Evolutionary conservation across 805 yeast genomes (phyloP).

Genomic region (Clavispora asparagi): DNA sequence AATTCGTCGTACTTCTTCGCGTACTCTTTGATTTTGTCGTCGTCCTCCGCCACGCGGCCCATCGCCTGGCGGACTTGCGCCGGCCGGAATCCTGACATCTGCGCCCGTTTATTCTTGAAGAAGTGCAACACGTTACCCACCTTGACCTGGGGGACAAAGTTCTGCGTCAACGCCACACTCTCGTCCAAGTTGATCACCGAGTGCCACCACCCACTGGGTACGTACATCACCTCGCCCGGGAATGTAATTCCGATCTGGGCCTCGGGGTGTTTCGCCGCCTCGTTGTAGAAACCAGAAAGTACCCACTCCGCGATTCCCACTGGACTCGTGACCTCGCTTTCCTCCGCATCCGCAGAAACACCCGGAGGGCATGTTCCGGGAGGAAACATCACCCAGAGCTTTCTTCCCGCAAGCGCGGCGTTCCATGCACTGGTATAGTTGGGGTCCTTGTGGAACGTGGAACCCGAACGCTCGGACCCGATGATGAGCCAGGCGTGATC

Average conservation of each 20-base stretch:
- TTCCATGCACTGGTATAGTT: slow-evolving; percentile 92
- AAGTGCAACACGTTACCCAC: slow-evolving; percentile 61
- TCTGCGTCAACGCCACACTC: slow-evolving; percentile 83
- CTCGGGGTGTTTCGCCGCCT: slow-evolving; percentile 50
- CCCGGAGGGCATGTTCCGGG: slow-evolving; percentile 80
- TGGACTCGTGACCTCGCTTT: slow-evolving; percentile 87
- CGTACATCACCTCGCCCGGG: slow-evolving; percentile 81
- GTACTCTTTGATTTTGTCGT: slow-evolving; percentile 21
- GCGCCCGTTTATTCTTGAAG: slow-evolving; percentile 60
- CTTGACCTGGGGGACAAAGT: slow-evolving; percentile 70
- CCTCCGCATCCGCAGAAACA: slow-evolving; percentile 67
- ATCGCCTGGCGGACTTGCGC: slow-evolving; percentile 40
- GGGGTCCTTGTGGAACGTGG: slow-evolving; percentile 92
- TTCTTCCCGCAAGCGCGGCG: slow-evolving; percentile 65
- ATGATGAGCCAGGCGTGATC: slow-evolving; percentile 90
- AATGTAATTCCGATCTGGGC: slow-evolving; percentile 64
- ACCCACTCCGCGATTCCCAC: slow-evolving; percentile 94
- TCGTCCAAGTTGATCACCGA: slow-evolving; percentile 80
- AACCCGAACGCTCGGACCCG: slow-evolving; percentile 79
- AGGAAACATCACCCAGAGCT: slow-evolving; percentile 87
- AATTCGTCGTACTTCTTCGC: slow-evolving; percentile 21
- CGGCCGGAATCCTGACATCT: slow-evolving; percentile 75
- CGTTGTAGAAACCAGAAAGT: slow-evolving; percentile 72
- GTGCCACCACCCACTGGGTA: slow-evolving; percentile 99
- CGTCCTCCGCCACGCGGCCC: slow-evolving; percentile 14